Base-by-base conservation (phyloP, 805 yeast genomes). In the Debaryomyces hansenii region DNA sequence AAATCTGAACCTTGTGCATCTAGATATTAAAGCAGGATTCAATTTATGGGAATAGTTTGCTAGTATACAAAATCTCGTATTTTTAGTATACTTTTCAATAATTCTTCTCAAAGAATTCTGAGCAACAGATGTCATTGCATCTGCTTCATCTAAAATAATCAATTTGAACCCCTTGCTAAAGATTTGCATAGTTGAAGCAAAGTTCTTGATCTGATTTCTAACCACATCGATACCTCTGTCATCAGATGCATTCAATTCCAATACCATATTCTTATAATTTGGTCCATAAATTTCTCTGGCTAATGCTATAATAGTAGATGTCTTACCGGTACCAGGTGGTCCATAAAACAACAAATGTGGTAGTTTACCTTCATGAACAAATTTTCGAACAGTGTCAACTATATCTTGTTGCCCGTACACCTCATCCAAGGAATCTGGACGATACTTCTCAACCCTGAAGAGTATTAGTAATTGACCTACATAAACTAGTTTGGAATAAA, bases 141-240 rank as follows among this genome's bases (percentile, higher is more conserved):
- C 97, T 0, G 97, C 97, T 70, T 92, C 98, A 69, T 92, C 98
- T 49, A 92, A 71, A n/a, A 92, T 88, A 48, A 92, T 85, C 56
- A 92, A 72, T 61, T 92, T 92, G 76, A 90, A 90, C 11, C 94
- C 95, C 45, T 79, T 76, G 49, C 83, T 76, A 67, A 92, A 94
- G 44, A 94, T 92, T 64, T 94, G 99, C 76, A 90, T 83, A 1
- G 99, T 94, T 27, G 92, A 83, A 9, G 99, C 99, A 71, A 94
- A 94, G 56, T 86, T 90, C 75, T 94, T 94, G 72, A 94, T 90
- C 67, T 90, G 97, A 59, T 94, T 94, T 53, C 99, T 80, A n/a
- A 94, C 98, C 38, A 94, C 97, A 57, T 90, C 96, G 55, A 94
- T 94, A 54, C 99, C 99, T 69, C 99, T 81, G 65, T 94, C 99